These are phyloP conservation scores for Cercospora janseana DNA, from an alignment of 2,329 filamentous ascomycete species.

Conservation along the genomic window DNA sequence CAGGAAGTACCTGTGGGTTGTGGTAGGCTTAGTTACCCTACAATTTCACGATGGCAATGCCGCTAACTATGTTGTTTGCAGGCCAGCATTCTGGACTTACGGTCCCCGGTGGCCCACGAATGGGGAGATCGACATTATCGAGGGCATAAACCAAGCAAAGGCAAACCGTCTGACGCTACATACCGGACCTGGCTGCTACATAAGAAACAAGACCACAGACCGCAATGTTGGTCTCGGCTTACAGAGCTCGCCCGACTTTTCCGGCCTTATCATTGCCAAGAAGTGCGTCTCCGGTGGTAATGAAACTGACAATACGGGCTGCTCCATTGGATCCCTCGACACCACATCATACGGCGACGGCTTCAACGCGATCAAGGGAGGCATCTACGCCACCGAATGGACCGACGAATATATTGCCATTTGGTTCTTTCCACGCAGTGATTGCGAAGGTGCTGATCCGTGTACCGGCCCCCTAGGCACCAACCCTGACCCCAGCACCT, in stretches of 20 bases:
- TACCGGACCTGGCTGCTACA: conserved; percentile 36
- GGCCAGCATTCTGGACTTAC: conserved; percentile 62
- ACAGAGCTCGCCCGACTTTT: conserved; percentile 53
- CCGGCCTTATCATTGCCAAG: conserved; percentile 55
- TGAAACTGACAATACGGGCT: conserved; percentile 35
- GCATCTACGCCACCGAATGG: conserved; percentile 41
- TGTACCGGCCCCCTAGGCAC: conserved; percentile 45
- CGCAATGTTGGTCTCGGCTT: too few relatives aligned
- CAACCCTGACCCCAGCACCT: conserved; percentile 59
- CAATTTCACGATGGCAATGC: not conserved
- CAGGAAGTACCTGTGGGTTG: conserved; percentile 65
- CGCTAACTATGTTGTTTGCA: not conserved
- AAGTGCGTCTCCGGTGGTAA: conserved; percentile 44
- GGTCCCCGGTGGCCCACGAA: conserved; percentile 53
- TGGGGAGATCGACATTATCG: conserved; percentile 44
- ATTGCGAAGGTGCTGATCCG: conserved; percentile 18
- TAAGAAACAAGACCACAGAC: conserved; percentile 25
- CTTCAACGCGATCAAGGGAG: conserved; percentile 48
- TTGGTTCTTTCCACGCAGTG: conserved; percentile 41
- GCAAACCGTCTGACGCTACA: conserved; percentile 40
- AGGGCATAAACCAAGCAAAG: conserved; percentile 40
- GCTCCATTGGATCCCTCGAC: conserved; percentile 52
- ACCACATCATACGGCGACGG: conserved; percentile 36
- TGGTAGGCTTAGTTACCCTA: conserved; percentile 47
- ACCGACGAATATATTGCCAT: conserved; percentile 34